Conservation (phyloP, 2,329 filamentous ascomycete species). For the Clathrospora elynae region DNA sequence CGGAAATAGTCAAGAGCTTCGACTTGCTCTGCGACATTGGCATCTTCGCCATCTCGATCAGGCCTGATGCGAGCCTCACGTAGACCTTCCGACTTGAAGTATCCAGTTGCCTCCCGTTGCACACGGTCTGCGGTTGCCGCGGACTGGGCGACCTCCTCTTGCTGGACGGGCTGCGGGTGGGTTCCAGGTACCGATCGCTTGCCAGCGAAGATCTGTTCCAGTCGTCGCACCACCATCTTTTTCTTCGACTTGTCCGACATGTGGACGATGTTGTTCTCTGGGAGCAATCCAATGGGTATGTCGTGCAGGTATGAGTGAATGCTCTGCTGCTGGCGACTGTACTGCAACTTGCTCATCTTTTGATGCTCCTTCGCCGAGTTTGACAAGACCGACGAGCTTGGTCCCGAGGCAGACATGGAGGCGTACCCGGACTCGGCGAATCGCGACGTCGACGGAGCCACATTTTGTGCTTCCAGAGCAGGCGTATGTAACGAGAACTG, state of each 20-base stretch:
- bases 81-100: constrained; percentile 46
- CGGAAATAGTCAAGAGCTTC: constrained; percentile 30
- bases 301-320: constrained; percentile 73
- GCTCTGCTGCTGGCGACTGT: constrained; percentile 53
- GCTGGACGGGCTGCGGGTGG: constrained; percentile 59
- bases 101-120: constrained; percentile 49
- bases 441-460: constrained; percentile 62
- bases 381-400: constrained; percentile 50
- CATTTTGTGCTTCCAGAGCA: constrained; percentile 61
- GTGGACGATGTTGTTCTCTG: constrained; percentile 56
- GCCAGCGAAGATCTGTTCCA: constrained; percentile 84
- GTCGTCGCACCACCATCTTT: constrained; percentile 73
- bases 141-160: constrained; percentile 62
- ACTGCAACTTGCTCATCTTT: constrained; percentile 38
- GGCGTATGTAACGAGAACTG: constrained; percentile 45
- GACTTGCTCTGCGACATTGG: constrained; percentile 14
- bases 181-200: constrained; percentile 56
- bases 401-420: constrained; percentile 61
- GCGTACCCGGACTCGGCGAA: constrained; percentile 64
- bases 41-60: constrained; percentile 20
- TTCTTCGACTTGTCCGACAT: constrained; percentile 78
- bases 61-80: constrained; percentile 56
- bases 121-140: constrained; percentile 55
- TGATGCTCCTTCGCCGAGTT: constrained; percentile 35
- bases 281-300: constrained; percentile 71